Base-by-base conservation (phyloP, 2,329 filamentous ascomycete genomes). In the Ceratocystis alfenasii region DNA sequence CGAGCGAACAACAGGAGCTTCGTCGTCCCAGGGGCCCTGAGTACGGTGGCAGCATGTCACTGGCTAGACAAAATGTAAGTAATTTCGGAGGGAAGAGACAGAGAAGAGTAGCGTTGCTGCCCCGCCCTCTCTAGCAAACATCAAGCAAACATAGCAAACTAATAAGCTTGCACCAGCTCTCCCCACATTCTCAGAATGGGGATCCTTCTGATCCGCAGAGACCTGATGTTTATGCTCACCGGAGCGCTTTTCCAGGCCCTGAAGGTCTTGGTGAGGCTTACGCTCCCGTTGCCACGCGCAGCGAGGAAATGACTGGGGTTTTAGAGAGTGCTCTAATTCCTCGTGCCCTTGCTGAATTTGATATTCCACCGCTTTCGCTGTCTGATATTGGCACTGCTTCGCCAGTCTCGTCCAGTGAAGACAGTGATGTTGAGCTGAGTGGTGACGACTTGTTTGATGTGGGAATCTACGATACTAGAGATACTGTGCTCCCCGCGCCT, bases 381-480 rank as follows among this genome's bases (percentile, higher is more conserved):
- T 15, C 28, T n/a, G 55, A 59, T 8, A 59, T 59, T 33, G 55
- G 6, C 7, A 17, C 36, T 41, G 36, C n/a, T 20, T 25, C 20
- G 33, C 36, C 60, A 10, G 8, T 28, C 5, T 22, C 30, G 17
- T 36, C 60, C 4, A 28, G 30, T 6, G 22, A 25, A 20, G 60
- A 46, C 36, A 17, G 36, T 17, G 63, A 64, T 20, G 46, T 64
- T 28, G 63, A 64, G 15, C 63, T 64, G 10, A 64, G 45, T n/a
- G 30, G 46, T 5, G 46, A 64, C n/a, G 63, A 64, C 10, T 22
- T 64, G 28, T 57, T 64, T 20, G 63, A 64, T 44, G 48, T 64
- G 2, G 63, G 63, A 25, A 41, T 64, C 30, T 64, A 64, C 36
- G 50, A 59, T 33, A 28, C 30, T 22, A 22, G 28, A 28, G 7